A percentile compares a stretch with the other conserved stretches of the same genome.
Conservation (phyloP, 2,329 filamentous ascomycete genomes). For the Aureobasidium melanogenum region DNA sequence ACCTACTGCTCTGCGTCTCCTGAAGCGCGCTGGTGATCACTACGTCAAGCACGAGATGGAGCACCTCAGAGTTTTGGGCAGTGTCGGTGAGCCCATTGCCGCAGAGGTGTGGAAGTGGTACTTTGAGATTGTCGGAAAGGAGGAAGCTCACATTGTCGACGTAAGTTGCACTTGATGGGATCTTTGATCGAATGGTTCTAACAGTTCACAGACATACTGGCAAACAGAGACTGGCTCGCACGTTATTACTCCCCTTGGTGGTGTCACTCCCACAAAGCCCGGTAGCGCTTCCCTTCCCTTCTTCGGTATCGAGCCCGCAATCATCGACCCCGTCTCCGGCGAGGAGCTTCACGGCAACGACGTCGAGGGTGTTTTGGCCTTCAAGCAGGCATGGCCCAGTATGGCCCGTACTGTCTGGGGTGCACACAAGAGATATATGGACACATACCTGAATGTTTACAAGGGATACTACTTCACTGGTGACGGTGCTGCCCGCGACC, state of each 20-base stretch:
- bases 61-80: constrained; percentile 80
- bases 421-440: constrained; percentile 96
- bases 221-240: constrained; percentile 98
- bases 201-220: constrained; percentile 79
- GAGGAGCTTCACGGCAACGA: constrained; percentile 92
- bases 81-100: constrained; percentile 94
- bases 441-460: constrained; percentile 96
- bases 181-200: background rate
- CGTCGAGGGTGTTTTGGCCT: constrained; percentile 90
- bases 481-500: constrained; percentile 89
- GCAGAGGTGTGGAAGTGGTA: constrained; percentile 99
- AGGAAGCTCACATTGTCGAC: constrained; percentile 87
- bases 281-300: constrained; percentile 93
- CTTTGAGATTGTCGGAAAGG: constrained; percentile 87
- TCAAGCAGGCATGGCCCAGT: constrained; percentile 97
- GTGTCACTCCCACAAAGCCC: constrained; percentile 92
- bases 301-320: constrained; percentile 95
- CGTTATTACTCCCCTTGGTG: constrained; percentile 87
- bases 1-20: constrained; percentile 80
- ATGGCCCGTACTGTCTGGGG: constrained; percentile 98
- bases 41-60: constrained; percentile 87
- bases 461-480: constrained; percentile 96
- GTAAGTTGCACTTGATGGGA: constrained; percentile 48
- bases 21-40: constrained; percentile 92
- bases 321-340: constrained; percentile 92